Evolutionary conservation across 345 rosid genomes (phyloP).

Genomic region (Salix udensis): DNA sequence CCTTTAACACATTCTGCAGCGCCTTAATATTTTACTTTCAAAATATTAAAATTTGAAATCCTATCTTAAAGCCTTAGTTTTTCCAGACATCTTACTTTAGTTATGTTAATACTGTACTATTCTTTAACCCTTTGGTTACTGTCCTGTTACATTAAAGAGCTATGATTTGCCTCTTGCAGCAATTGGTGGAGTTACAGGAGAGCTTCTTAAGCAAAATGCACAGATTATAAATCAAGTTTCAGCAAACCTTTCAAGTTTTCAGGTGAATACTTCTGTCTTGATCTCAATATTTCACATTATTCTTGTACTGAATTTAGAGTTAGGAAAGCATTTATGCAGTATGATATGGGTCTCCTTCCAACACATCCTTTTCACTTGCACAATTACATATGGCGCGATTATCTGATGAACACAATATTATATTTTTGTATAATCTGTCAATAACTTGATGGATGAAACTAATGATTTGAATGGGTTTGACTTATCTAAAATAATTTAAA

Average conservation of each 20-base stretch:
- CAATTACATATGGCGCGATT: neutral
- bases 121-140: neutral
- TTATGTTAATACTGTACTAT: neutral
- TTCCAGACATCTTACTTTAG: neutral
- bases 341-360: neutral
- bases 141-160: neutral
- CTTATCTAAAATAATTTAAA: neutral
- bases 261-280: conserved; percentile 23
- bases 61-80: neutral
- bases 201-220: conserved; percentile 61
- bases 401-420: neutral
- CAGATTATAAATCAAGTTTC: conserved; percentile 46
- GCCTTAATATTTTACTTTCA: neutral
- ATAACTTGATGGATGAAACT: neutral
- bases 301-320: neutral
- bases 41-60: neutral
- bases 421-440: neutral
- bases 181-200: conserved; percentile 46
- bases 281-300: neutral
- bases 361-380: neutral
- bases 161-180: conserved; percentile 34
- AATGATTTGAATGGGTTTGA: neutral
- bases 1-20: neutral
- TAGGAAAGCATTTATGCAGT: neutral
- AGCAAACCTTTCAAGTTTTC: conserved; percentile 43